These are phyloP conservation scores for Rhodamnia rubescens DNA, from an alignment of 345 rosid genomes.

Conservation along the genomic window DNA sequence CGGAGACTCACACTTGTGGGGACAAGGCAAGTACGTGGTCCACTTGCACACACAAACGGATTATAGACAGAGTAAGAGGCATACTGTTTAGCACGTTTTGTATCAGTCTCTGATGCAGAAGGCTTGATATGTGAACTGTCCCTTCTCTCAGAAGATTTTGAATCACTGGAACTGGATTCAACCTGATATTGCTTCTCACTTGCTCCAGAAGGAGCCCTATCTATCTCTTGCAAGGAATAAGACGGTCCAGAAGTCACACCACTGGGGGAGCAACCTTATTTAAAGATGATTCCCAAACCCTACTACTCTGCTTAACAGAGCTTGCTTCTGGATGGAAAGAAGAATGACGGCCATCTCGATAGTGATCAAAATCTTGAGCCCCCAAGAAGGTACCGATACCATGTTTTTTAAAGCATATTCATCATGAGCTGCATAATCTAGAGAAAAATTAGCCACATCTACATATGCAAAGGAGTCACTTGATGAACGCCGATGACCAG, in stretches of 20 bases:
- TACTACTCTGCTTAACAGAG: slow-evolving; percentile 36
- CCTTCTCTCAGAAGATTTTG: slow-evolving; percentile 49
- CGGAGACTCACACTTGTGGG: not conserved
- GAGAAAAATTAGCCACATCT: slow-evolving; percentile 48
- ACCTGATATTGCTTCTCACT: slow-evolving; percentile 45
- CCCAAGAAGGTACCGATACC: slow-evolving; percentile 41
- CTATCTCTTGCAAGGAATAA: slow-evolving; percentile 37
- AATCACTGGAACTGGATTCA: slow-evolving; percentile 39
- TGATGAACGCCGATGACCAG: slow-evolving; percentile 94
- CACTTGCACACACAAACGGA: not conserved
- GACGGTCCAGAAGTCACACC: slow-evolving; percentile 46
- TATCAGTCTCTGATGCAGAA: slow-evolving; percentile 46
- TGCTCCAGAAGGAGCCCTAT: slow-evolving; percentile 22
- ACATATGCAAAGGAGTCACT: slow-evolving; percentile 92
- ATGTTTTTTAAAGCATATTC: slow-evolving; percentile 36
- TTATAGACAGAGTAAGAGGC: slow-evolving; percentile 12
- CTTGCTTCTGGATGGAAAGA: slow-evolving; percentile 36
- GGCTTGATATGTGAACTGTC: slow-evolving; percentile 34
- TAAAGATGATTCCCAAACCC: slow-evolving; percentile 39
- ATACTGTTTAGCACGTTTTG: slow-evolving; percentile 89
- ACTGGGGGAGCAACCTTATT: slow-evolving; percentile 25
- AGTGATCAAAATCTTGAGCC: slow-evolving; percentile 57
- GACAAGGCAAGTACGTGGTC: not conserved
- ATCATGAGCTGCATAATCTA: slow-evolving; percentile 54
- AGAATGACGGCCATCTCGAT: slow-evolving; percentile 32